A percentile compares a stretch with the other conserved stretches of the same genome.
phyloP scores from a whole-genome alignment of 345 rosid species.

The Moricandia arvensis region DNA sequence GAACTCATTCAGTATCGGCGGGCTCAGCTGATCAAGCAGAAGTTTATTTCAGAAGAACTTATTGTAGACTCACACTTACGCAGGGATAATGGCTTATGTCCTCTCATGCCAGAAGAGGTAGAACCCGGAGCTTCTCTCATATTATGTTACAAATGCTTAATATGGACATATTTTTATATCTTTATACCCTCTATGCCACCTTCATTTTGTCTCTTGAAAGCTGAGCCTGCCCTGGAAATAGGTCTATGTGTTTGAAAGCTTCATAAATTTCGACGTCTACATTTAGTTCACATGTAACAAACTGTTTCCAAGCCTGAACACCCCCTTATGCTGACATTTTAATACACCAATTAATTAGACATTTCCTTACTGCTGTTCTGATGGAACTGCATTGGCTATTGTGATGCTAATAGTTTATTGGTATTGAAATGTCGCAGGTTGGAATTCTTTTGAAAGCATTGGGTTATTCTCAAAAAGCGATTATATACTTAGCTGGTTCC shows the following conservation, averaged over 20 bases:
- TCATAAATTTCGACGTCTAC: neutral
- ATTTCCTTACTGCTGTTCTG: conserved; percentile 4
- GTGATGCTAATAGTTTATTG: conserved; percentile 10
- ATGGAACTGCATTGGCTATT: conserved; percentile 17
- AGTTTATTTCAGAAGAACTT: conserved; percentile 58
- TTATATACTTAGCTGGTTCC: conserved; percentile 89
- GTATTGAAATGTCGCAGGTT: conserved; percentile 57
- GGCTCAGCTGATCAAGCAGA: conserved; percentile 84
- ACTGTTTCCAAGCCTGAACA: conserved; percentile 14
- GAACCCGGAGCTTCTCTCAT: conserved; percentile 3
- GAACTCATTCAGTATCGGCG: conserved; percentile 92
- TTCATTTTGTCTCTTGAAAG: conserved; percentile 15
- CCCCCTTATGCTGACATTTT: conserved; percentile 2
- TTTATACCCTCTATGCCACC: conserved; percentile 1
- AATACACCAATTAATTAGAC: conserved; percentile 8
- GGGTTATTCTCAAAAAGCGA: conserved; percentile 86
- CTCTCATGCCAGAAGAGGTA: conserved; percentile 99
- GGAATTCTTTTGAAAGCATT: conserved; percentile 87
- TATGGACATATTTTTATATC: neutral
- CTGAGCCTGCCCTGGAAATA: conserved; percentile 10
- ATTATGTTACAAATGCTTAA: conserved; percentile 9
- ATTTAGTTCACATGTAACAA: neutral
- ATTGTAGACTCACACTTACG: conserved; percentile 62
- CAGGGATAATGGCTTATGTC: conserved; percentile 86
- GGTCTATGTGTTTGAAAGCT: conserved; percentile 2